phyloP scores from a whole-genome alignment of 106 monocot genomes.

The Allium fistulosum region DNA sequence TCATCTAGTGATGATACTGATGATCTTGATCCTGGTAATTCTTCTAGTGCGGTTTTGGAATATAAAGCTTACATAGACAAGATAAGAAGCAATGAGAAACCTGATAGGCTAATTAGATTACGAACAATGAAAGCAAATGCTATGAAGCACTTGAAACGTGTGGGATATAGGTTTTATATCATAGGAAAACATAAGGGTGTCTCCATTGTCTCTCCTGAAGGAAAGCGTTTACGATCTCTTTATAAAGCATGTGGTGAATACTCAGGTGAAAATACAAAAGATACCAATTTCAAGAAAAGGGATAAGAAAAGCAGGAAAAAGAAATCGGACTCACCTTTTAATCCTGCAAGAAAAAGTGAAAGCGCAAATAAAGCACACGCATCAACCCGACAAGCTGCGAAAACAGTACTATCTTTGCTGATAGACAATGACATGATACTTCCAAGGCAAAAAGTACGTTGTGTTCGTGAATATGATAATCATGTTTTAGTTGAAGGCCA shows the following conservation, averaged over 20 bases:
- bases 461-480: constrained; percentile 27
- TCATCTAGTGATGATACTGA: not conserved
- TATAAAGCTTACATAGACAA: constrained; percentile 20
- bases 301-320: constrained; percentile 14
- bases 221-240: constrained; percentile 37
- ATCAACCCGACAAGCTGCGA: constrained; percentile 13
- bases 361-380: not conserved
- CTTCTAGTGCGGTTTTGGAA: constrained; percentile 16
- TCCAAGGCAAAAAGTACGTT: constrained; percentile 48
- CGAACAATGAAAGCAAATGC: constrained; percentile 11
- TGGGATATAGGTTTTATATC: constrained; percentile 40
- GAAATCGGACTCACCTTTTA: not conserved
- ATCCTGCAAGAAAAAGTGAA: too few relatives aligned
- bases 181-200: constrained; percentile 12
- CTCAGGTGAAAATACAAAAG: constrained; percentile 8
- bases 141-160: constrained; percentile 29
- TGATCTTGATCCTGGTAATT: constrained; percentile 6
- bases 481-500: constrained; percentile 35
- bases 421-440: constrained; percentile 48
- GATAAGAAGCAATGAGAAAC: not conserved
- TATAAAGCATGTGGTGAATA: constrained; percentile 33
- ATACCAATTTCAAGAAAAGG: constrained; percentile 11
- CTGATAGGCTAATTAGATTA: too few relatives aligned
- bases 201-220: constrained; percentile 32
- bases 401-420: constrained; percentile 47